Percentiles rank a stretch among this genome's conserved stretches.
phyloP scores from a whole-genome alignment of 257 asterid genomes.

The Solanum peruvianum region DNA sequence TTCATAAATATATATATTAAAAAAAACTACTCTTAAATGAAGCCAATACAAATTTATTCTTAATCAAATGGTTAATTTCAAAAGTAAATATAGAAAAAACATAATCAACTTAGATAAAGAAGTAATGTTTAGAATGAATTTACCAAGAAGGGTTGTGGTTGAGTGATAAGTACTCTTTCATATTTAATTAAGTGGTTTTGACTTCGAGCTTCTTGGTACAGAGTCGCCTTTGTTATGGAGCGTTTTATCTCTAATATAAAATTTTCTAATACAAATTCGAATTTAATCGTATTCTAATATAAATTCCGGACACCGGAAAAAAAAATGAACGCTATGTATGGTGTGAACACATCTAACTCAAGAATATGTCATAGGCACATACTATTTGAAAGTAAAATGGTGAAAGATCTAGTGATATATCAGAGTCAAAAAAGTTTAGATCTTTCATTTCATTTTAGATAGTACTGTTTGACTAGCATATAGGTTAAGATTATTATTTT shows the following conservation, averaged over 20 bases:
- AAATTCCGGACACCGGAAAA: too few relatives aligned
- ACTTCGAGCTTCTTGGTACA: too few relatives aligned
- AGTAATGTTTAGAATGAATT: background rate
- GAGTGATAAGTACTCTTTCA: too few relatives aligned
- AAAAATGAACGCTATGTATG: background rate
- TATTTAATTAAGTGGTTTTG: too few relatives aligned
- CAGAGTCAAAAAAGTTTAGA: background rate
- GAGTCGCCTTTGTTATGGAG: too few relatives aligned
- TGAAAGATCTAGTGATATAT: background rate
- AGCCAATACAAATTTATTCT: too few relatives aligned
- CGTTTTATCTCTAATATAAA: too few relatives aligned
- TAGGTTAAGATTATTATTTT: background rate
- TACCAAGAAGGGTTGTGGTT: too few relatives aligned
- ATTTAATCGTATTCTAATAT: too few relatives aligned
- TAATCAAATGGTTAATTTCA: too few relatives aligned
- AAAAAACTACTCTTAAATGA: too few relatives aligned
- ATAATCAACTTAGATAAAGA: background rate
- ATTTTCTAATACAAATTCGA: too few relatives aligned
- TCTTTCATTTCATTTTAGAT: background rate
- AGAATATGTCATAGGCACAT: background rate
- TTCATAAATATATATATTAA: background rate
- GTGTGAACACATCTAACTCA: background rate
- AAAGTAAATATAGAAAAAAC: background rate
- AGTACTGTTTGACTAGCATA: background rate
- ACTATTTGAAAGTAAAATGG: background rate